Conservation (phyloP, 1,139 yeast genomes). For the Chernovozyma aurita region DNA sequence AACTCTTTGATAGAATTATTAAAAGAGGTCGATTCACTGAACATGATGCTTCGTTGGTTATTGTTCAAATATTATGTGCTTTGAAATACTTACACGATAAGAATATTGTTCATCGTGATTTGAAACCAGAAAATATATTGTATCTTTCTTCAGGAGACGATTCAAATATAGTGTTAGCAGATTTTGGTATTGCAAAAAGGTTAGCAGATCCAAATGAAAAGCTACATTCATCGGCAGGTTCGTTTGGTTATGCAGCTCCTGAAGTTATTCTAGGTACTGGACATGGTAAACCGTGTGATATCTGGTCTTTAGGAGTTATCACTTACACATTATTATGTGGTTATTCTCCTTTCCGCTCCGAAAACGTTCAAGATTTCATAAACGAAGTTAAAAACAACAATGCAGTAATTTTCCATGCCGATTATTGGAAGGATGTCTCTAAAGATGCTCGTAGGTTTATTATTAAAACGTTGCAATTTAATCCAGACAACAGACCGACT, state of each 20-base stretch:
- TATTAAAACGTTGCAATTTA: slow-evolving; percentile 55
- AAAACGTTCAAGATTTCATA: slow-evolving; percentile 74
- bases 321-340: slow-evolving; percentile 89
- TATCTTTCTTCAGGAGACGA: slow-evolving; percentile 50
- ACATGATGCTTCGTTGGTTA: slow-evolving; percentile 69
- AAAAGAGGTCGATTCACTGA: slow-evolving; percentile 78
- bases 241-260: slow-evolving; percentile 93
- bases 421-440: slow-evolving; percentile 80
- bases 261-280: slow-evolving; percentile 75
- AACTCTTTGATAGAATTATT: slow-evolving; percentile 78
- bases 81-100: slow-evolving; percentile 65
- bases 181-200: slow-evolving; percentile 86
- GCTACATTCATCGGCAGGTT: slow-evolving; percentile 78
- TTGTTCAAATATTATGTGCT: slow-evolving; percentile 70
- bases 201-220: slow-evolving; percentile 57
- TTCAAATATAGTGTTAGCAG: slow-evolving; percentile 78
- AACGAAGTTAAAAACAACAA: slow-evolving; percentile 66
- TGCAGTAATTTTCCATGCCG: slow-evolving; percentile 79
- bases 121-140: slow-evolving; percentile 85
- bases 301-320: slow-evolving; percentile 91
- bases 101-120: slow-evolving; percentile 84
- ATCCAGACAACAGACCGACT: slow-evolving; percentile 66
- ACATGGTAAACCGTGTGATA: slow-evolving; percentile 89
- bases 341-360: slow-evolving; percentile 87
- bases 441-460: slow-evolving; percentile 74